phyloP scores from a whole-genome alignment of 768 basidiomycete genomes.

The Hypholoma sublateritium region DNA sequence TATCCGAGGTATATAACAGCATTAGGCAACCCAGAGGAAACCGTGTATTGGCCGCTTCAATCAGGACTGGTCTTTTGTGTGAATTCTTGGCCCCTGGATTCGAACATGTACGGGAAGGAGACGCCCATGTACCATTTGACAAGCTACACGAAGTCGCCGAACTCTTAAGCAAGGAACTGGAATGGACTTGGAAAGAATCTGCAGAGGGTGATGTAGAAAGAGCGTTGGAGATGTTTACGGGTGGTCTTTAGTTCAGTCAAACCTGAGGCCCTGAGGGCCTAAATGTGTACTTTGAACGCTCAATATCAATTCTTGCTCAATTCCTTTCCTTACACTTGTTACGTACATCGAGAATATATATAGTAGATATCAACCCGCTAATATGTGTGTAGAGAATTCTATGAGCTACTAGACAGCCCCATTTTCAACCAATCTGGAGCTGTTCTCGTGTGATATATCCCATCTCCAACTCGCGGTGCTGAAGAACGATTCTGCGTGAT shows the following conservation, averaged over 20 bases:
- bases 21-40: conserved; percentile 27
- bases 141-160: conserved; percentile 18
- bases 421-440: too few relatives aligned
- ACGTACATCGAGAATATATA: too few relatives aligned
- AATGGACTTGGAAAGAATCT: conserved; percentile 28
- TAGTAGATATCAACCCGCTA: too few relatives aligned
- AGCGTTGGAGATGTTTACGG: not conserved
- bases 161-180: conserved; percentile 19
- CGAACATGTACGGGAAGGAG: conserved; percentile 26
- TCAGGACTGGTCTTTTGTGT: conserved; percentile 17
- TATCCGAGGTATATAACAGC: conserved; percentile 27
- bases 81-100: conserved; percentile 25
- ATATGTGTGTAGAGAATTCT: too few relatives aligned
- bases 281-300: not conserved
- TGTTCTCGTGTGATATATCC: conserved; percentile 18
- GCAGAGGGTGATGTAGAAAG: conserved; percentile 10
- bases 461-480: conserved; percentile 11
- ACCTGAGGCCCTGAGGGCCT: too few relatives aligned
- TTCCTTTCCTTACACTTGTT: not conserved
- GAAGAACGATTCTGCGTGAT: conserved; percentile 12
- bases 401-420: too few relatives aligned
- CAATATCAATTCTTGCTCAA: too few relatives aligned
- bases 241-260: not conserved
- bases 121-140: conserved; percentile 18
- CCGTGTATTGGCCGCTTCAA: conserved; percentile 19